phyloP scores from a whole-genome alignment of 75 land plant species.

The Picea sitchensis region DNA sequence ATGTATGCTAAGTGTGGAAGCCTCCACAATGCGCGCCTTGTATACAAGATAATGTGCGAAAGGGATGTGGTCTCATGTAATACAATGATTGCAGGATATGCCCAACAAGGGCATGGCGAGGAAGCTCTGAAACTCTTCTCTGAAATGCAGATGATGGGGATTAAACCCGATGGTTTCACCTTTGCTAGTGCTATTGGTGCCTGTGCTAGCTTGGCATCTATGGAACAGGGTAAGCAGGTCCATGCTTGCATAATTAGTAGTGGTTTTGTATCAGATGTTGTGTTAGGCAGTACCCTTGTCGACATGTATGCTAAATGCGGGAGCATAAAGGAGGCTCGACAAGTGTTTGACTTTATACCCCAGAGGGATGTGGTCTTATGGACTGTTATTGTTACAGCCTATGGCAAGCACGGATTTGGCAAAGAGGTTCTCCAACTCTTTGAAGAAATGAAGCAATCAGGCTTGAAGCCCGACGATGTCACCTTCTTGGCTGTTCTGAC shows the following conservation, averaged over 20 bases:
- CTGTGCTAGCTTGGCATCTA: background rate
- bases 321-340: constrained; percentile 10
- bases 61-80: constrained; percentile 14
- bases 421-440: constrained; percentile 12
- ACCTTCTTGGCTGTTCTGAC: background rate
- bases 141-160: constrained; percentile 6
- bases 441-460: background rate
- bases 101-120: constrained; percentile 4
- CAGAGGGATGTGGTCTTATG: constrained; percentile 22
- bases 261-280: background rate
- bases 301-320: constrained; percentile 18
- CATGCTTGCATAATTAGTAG: constrained; percentile 8
- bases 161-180: background rate
- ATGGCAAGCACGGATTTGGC: constrained; percentile 13
- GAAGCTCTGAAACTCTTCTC: constrained; percentile 14
- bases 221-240: constrained; percentile 6
- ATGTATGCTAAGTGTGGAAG: constrained; percentile 22
- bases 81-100: constrained; percentile 16
- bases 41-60: constrained; percentile 10
- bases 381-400: constrained; percentile 19
- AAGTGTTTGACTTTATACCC: constrained; percentile 11
- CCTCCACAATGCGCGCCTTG: constrained; percentile 9
- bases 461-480: constrained; percentile 13
- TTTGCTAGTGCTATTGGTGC: constrained; percentile 3
- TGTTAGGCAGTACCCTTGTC: background rate